phyloP scores from a whole-genome alignment of 2,329 filamentous ascomycete genomes.

The Helminthosporium solani region DNA sequence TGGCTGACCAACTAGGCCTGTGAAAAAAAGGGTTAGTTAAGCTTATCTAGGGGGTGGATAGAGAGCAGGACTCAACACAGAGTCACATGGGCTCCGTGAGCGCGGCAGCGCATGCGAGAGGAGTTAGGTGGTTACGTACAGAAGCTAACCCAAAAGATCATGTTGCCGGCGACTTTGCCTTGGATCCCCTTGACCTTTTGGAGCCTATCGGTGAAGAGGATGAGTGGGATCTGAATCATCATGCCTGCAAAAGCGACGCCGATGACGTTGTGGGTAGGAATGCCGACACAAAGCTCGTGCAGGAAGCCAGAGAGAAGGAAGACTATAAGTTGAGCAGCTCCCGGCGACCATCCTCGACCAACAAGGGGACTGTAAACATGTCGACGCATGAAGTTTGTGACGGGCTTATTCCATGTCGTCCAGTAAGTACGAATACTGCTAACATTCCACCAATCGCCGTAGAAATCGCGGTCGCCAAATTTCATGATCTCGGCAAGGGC shows the following conservation, averaged over 20 bases:
- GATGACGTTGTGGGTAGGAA: slow-evolving; percentile 92
- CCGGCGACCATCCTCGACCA: slow-evolving; percentile 74
- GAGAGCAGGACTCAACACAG: no score
- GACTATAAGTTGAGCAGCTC: slow-evolving; percentile 72
- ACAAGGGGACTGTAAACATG: slow-evolving; percentile 90
- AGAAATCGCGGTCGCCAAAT: slow-evolving; percentile 93
- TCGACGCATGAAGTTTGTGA: slow-evolving; percentile 93
- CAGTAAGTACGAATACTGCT: slow-evolving; percentile 82
- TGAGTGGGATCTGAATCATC: slow-evolving; percentile 88
- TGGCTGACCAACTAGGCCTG: slow-evolving; percentile 78
- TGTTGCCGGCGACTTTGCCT: slow-evolving; percentile 82
- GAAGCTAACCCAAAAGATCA: slow-evolving; percentile 95
- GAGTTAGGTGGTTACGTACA: slow-evolving; percentile 51
- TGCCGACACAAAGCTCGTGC: slow-evolving; percentile 88
- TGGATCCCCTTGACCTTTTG: slow-evolving; percentile 75
- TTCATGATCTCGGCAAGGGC: slow-evolving; percentile 84
- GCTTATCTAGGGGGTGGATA: not conserved
- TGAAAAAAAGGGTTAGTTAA: not conserved
- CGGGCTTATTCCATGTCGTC: slow-evolving; percentile 96
- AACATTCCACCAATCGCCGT: slow-evolving; percentile 95
- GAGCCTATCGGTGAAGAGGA: slow-evolving; percentile 74
- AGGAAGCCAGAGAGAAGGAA: slow-evolving; percentile 86
- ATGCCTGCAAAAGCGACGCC: slow-evolving; percentile 92
- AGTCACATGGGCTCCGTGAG: no score
- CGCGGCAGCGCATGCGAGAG: no score